These are phyloP conservation scores for Apiospora aurea DNA, from an alignment of 2,329 filamentous ascomycete species.

Conservation along the genomic window DNA sequence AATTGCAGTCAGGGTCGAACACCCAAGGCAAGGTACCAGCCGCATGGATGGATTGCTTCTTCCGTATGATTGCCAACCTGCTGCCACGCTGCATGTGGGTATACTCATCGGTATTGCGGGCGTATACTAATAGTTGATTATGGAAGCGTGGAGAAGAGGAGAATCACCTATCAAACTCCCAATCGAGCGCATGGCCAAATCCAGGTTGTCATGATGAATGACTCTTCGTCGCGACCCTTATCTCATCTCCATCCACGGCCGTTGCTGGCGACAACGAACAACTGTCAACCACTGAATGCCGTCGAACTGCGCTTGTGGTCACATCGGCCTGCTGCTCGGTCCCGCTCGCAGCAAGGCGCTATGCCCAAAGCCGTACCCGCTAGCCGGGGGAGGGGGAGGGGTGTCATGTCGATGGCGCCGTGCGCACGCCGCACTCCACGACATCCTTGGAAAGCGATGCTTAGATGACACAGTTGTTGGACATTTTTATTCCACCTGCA, in stretches of 20 bases:
- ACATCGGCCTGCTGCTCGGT: conserved; percentile 12
- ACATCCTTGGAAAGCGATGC: conserved; percentile 20
- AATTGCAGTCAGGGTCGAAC: neutral
- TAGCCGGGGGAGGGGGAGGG: conserved; percentile 22
- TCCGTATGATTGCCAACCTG: neutral
- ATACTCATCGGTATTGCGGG: conserved; percentile 8
- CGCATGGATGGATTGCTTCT: conserved; percentile 15
- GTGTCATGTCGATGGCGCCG: conserved; percentile 19
- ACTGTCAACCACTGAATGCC: conserved; percentile 13
- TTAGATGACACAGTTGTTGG: conserved; percentile 25
- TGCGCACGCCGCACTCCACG: conserved; percentile 12
- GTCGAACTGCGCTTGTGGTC: conserved; percentile 21
- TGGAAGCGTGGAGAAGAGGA: conserved; percentile 7
- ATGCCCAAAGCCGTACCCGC: conserved; percentile 19
- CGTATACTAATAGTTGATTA: neutral
- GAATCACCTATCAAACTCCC: conserved; percentile 14
- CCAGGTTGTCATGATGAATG: conserved; percentile 6
- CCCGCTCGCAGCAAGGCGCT: conserved; percentile 9
- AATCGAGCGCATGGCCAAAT: conserved; percentile 5
- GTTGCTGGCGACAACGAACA: conserved; percentile 16
- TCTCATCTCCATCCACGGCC: conserved; percentile 9
- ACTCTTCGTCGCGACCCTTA: conserved; percentile 20
- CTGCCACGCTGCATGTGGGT: conserved; percentile 20
- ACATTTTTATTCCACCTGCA: conserved; percentile 22
- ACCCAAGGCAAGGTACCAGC: conserved; percentile 19